A percentile compares a stretch with the other conserved stretches of the same genome.
phyloP scores from a whole-genome alignment of 495 filamentous ascomycete species.

The Pyrenula massariospora region DNA sequence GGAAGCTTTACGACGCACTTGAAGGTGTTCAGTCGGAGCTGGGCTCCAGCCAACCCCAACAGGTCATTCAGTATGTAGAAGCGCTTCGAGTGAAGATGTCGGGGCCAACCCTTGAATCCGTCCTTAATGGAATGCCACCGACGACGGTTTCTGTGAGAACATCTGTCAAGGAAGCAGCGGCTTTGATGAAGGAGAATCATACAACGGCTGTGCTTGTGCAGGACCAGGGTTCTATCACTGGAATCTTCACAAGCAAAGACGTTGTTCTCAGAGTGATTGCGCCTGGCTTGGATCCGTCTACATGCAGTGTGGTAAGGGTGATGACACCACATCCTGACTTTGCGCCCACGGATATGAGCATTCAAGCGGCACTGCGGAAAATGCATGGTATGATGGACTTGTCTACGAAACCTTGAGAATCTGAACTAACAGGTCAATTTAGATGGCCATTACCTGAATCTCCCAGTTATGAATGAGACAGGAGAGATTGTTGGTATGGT shows the following conservation, averaged over 20 bases:
- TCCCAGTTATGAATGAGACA: slow-evolving; percentile 94
- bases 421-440: slow-evolving; percentile 8
- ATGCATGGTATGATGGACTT: slow-evolving; percentile 72
- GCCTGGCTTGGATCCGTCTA: slow-evolving; percentile 85
- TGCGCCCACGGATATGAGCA: slow-evolving; percentile 97
- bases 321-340: slow-evolving; percentile 99
- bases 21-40: slow-evolving; percentile 98
- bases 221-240: slow-evolving; percentile 92
- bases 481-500: slow-evolving; percentile 99
- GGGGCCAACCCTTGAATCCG: slow-evolving; percentile 88
- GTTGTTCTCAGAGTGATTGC: slow-evolving; percentile 97
- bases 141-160: slow-evolving; percentile 92
- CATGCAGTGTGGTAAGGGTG: slow-evolving; percentile 92
- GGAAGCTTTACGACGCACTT: slow-evolving; percentile 91
- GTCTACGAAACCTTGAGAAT: background rate
- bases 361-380: slow-evolving; percentile 92
- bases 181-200: slow-evolving; percentile 95
- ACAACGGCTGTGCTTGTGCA: slow-evolving; percentile 94
- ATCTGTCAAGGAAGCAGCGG: slow-evolving; percentile 87
- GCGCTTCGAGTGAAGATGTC: slow-evolving; percentile 94
- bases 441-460: slow-evolving; percentile 97
- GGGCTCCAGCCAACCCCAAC: slow-evolving; percentile 90
- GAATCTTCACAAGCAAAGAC: slow-evolving; percentile 99
- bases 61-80: slow-evolving; percentile 98
- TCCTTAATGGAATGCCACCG: slow-evolving; percentile 82